Evolutionary conservation across 2,329 filamentous ascomycete genomes (phyloP).

Genomic region (Cytospora chrysosperma): DNA sequence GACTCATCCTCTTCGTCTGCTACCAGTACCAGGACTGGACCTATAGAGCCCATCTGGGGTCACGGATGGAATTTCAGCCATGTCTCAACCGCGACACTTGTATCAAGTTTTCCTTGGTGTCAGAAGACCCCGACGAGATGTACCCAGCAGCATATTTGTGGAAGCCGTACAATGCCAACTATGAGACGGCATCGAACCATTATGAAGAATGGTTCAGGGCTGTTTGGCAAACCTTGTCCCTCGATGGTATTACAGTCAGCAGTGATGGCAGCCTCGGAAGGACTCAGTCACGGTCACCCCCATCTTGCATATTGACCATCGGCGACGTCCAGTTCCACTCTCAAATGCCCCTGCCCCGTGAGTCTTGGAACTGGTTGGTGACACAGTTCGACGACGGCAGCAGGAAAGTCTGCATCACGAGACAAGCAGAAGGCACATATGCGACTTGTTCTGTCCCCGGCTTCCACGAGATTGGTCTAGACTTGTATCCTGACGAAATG

Average conservation of each 20-base stretch:
- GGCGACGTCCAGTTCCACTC: neutral
- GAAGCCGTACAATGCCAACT: neutral
- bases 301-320: neutral
- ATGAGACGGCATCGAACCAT: neutral
- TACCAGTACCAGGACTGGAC: neutral
- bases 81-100: neutral
- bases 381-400: neutral
- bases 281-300: neutral
- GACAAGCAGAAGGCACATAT: neutral
- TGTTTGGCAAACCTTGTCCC: constrained; percentile 4
- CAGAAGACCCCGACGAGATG: neutral
- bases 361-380: constrained; percentile 7
- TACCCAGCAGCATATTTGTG: constrained; percentile 6
- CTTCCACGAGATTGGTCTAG: neutral
- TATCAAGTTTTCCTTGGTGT: neutral
- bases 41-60: neutral
- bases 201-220: constrained; percentile 15
- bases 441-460: neutral
- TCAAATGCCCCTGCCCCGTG: constrained; percentile 4
- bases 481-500: neutral
- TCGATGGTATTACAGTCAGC: neutral
- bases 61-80: neutral
- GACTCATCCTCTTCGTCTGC: constrained; percentile 2
- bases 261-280: neutral
- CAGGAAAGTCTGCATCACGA: neutral